Evolutionary conservation across 495 filamentous ascomycete species (phyloP), one percentile per base, ranked within the genome.

Genomic region (Letharia lupina): DNA sequence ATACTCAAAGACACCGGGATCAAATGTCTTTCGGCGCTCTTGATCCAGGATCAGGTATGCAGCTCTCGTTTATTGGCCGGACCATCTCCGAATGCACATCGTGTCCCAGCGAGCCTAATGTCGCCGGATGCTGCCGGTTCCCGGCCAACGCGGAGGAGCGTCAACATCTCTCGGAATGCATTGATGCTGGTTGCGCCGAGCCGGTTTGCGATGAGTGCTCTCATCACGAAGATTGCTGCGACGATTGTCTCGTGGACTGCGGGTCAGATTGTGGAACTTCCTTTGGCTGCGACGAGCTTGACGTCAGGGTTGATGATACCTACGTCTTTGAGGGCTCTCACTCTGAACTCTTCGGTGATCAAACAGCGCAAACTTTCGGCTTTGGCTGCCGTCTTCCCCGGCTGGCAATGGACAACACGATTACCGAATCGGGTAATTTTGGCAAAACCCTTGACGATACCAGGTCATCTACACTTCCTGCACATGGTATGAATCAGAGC

Each of bases 261-360:
- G 54, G 7, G 33, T 37, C 54, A 37, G 54, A 57, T 33, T 57
- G 54, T 12, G 54, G 33, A 4, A 9, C 18, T 6, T 20, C 54
- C 1, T 39, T 57, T 57, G 28, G 13, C 52, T 56, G 52, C 52
- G 31, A 35, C 28, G 28, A 56, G 12, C 31, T 35, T 8, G 52
- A 56, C 15, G 2, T 33, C 31, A 33, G 54, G 3, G 54, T 20
- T 37, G 41, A 64, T 23, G 18, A 33, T 33, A 20, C 12, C 15
- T 64, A 64, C 35, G 3, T 9, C 23, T 61, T 47, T 11, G 62
- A 61, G 5, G 35, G 37, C n/a, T 64, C 47, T 64, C 31, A n/a
- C 0, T 16, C 40, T 41, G 62, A 64, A 11, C 62, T 64, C 47
- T 64, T 64, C 35, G 62, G 62, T 13, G 62, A 64, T 28, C 62